Conservation (phyloP, 2,329 filamentous ascomycete genomes). For the Ophiostoma ips region DNA sequence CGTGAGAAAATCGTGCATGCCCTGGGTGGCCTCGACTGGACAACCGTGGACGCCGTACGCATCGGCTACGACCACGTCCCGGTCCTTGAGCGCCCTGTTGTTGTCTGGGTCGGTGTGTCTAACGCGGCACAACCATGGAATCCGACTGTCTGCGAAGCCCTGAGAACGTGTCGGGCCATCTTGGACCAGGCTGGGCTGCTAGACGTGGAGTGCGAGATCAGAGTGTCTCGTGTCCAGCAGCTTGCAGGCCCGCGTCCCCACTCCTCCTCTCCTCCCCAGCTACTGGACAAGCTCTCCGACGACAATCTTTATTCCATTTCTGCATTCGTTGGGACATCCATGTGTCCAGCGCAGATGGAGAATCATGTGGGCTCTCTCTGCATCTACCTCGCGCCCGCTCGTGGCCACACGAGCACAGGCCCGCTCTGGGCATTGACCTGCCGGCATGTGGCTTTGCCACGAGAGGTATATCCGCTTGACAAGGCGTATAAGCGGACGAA, state of each 20-base stretch:
- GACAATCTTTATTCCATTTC: not conserved
- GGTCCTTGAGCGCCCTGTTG: not conserved
- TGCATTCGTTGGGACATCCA: not conserved
- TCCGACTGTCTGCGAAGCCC: not conserved
- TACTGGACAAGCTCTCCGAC: not conserved
- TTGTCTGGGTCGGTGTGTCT: not conserved
- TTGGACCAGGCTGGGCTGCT: not conserved
- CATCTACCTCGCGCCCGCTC: not conserved
- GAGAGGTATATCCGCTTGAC: not conserved
- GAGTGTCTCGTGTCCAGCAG: not conserved
- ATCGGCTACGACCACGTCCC: not conserved
- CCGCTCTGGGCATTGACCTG: not conserved
- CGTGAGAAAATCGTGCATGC: not conserved
- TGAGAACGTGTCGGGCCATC: not conserved
- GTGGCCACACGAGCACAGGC: not conserved
- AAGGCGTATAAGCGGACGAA: not conserved
- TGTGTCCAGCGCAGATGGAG: not conserved
- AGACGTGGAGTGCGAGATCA: not conserved
- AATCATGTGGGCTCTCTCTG: not conserved
- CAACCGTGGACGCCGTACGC: not conserved
- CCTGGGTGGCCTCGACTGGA: not conserved
- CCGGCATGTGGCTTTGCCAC: not conserved
- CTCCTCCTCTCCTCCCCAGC: no score
- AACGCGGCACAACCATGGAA: not conserved
- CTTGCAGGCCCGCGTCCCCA: not conserved